Evolutionary conservation across 129 eudicot species (phyloP).

Genomic region (Ambrosia artemisiifolia): DNA sequence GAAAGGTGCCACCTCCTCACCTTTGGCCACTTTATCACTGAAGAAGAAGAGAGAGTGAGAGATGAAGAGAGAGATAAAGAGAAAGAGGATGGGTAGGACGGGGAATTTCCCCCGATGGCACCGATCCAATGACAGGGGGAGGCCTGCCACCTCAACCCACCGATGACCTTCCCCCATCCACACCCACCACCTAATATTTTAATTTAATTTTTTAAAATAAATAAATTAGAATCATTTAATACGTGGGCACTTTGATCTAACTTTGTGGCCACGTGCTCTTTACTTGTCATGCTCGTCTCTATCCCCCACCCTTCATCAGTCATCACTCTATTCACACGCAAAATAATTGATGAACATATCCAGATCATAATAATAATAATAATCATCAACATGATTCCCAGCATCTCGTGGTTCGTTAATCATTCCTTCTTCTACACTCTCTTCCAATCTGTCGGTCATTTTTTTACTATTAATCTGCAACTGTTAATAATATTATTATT

Average conservation of each 20-base stretch:
- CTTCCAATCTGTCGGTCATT: not conserved
- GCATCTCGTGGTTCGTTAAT: slow-evolving; percentile 22
- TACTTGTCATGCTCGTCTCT: not conserved
- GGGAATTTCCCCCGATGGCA: too few relatives aligned
- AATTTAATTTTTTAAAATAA: too few relatives aligned
- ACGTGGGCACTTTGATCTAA: slow-evolving; percentile 15
- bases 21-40: too few relatives aligned
- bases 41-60: too few relatives aligned
- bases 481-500: not conserved
- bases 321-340: not conserved
- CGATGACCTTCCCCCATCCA: too few relatives aligned
- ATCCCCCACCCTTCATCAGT: not conserved
- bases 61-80: too few relatives aligned
- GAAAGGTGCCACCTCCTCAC: too few relatives aligned
- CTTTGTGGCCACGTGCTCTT: slow-evolving; percentile 16
- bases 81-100: too few relatives aligned
- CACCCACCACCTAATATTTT: too few relatives aligned
- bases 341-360: not conserved
- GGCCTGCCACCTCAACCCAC: too few relatives aligned
- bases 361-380: not conserved
- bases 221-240: not conserved
- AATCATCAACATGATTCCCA: slow-evolving; percentile 11
- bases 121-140: too few relatives aligned
- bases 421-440: slow-evolving; percentile 1
- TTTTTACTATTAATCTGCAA: slow-evolving; percentile 7